phyloP scores from a whole-genome alignment of 345 rosid species.

The Geranium rotundifolium region DNA sequence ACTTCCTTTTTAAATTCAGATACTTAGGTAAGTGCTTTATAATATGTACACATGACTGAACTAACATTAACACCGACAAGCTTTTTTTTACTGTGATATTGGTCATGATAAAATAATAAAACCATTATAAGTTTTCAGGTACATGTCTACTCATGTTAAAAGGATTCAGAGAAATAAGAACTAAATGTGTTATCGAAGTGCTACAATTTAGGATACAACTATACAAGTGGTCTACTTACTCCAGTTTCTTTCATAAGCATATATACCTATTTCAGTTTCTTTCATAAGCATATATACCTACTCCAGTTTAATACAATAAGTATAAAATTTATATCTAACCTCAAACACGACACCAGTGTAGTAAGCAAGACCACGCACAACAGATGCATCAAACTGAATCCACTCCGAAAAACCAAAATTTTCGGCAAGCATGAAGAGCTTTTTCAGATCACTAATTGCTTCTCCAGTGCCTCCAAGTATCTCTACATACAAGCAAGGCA shows the following conservation, averaged over 20 bases:
- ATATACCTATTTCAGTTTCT: no score
- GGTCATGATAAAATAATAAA: background rate
- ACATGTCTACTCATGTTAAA: background rate
- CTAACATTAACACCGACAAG: background rate
- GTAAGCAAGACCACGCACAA: conserved; percentile 96
- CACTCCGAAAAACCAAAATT: conserved; percentile 82
- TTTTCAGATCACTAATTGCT: conserved; percentile 74
- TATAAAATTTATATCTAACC: conserved; percentile 36
- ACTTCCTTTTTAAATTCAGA: background rate
- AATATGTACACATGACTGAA: background rate
- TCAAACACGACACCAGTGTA: conserved; percentile 95
- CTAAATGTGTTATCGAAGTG: background rate
- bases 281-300: no score
- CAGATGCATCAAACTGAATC: conserved; percentile 95
- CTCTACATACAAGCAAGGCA: conserved; percentile 22
- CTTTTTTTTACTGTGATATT: background rate
- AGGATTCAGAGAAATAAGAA: background rate
- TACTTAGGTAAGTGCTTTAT: no score
- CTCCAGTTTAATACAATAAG: no score
- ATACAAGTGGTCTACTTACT: no score
- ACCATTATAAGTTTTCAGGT: background rate
- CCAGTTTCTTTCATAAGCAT: no score
- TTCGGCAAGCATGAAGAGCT: conserved; percentile 75
- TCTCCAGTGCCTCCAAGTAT: conserved; percentile 72
- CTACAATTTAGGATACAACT: no score